A percentile compares a stretch with the other conserved stretches of the same genome.
Evolutionary conservation across 129 eudicot genomes (phyloP).

Genomic region (Centella asiatica): DNA sequence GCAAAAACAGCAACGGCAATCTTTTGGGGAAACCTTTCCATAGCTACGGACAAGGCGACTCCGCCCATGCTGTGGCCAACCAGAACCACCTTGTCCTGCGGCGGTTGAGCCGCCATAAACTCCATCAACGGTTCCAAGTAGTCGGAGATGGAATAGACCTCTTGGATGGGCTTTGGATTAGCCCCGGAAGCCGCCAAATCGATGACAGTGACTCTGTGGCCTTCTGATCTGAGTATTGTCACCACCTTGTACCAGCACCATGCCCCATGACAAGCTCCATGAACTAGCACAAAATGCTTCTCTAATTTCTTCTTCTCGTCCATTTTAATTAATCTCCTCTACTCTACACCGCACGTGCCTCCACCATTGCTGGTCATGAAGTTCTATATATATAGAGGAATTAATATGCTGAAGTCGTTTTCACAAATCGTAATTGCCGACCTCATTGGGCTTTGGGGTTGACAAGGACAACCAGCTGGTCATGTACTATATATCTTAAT

Average conservation of each 20-base stretch:
- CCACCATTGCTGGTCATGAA: no score
- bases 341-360: neutral
- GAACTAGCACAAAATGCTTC: constrained; percentile 31
- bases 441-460: no score
- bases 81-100: constrained; percentile 14
- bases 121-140: constrained; percentile 12
- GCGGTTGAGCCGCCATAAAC: neutral
- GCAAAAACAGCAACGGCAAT: constrained; percentile 8
- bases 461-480: no score
- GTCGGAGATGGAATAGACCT: neutral
- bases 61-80: constrained; percentile 21
- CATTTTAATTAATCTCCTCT: neutral
- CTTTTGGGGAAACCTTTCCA: constrained; percentile 13
- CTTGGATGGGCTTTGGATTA: constrained; percentile 9
- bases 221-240: constrained; percentile 14
- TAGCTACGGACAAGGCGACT: constrained; percentile 4
- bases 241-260: constrained; percentile 39
- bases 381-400: no score
- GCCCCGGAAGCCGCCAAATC: constrained; percentile 23
- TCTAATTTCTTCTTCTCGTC: no score
- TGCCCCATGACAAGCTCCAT: constrained; percentile 32
- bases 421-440: no score
- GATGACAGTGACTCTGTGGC: constrained; percentile 19
- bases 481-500: no score
- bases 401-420: no score